phyloP scores from a whole-genome alignment of 176 grass and related monocot genomes.

The Carex littledalei region DNA sequence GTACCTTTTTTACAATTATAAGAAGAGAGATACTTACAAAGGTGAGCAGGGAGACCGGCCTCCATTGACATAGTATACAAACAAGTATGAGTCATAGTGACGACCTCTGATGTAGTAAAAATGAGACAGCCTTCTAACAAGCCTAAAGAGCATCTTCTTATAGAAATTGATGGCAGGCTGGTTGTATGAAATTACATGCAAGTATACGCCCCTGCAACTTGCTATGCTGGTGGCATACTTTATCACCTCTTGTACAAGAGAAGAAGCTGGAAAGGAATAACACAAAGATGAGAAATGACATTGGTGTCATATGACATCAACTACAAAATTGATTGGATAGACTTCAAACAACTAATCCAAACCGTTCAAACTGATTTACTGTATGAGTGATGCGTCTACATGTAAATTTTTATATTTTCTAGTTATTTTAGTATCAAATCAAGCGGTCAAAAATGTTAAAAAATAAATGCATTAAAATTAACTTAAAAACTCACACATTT shows the following conservation, averaged over 20 bases:
- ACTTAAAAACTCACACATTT: too few relatives aligned
- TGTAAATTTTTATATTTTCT: too few relatives aligned
- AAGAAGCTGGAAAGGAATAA: constrained; percentile 56
- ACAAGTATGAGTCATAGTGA: constrained; percentile 91
- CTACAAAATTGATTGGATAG: too few relatives aligned
- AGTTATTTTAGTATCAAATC: too few relatives aligned
- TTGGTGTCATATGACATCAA: too few relatives aligned
- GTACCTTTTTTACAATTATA: neutral
- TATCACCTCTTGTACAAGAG: constrained; percentile 82
- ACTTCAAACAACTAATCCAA: too few relatives aligned
- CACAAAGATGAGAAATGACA: neutral
- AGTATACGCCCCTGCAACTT: constrained; percentile 86
- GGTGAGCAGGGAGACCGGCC: constrained; percentile 75
- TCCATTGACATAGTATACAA: constrained; percentile 88
- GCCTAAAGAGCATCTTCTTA: constrained; percentile 93
- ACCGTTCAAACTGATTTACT: too few relatives aligned
- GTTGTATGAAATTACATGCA: constrained; percentile 99
- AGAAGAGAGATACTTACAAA: constrained; percentile 57
- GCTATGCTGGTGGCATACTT: constrained; percentile 89
- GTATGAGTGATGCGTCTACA: too few relatives aligned
- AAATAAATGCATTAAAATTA: too few relatives aligned
- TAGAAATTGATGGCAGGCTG: constrained; percentile 94
- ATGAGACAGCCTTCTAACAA: constrained; percentile 65
- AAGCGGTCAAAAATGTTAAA: too few relatives aligned
- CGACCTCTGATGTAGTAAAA: constrained; percentile 95